Evolutionary conservation across 2,329 filamentous ascomycete genomes (phyloP).

Genomic region (Aspergillus transmontanensis): DNA sequence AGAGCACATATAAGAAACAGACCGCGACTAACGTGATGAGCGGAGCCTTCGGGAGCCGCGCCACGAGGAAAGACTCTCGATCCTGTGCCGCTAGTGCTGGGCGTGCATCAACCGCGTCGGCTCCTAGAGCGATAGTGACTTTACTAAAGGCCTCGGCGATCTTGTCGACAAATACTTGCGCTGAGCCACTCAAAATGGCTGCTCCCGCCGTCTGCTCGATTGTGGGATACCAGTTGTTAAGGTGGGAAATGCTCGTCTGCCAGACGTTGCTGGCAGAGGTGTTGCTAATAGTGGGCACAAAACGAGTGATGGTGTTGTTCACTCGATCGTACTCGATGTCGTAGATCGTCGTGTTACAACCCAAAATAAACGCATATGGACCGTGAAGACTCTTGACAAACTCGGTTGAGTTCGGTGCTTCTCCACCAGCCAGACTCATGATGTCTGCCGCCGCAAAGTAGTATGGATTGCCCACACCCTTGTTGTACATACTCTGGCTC

Average conservation of each 20-base stretch:
- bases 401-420: slow-evolving; percentile 6
- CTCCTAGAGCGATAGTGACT: background rate
- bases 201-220: slow-evolving; percentile 6
- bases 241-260: slow-evolving; percentile 5
- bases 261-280: slow-evolving; percentile 17
- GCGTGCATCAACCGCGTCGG: background rate
- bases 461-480: slow-evolving; percentile 2
- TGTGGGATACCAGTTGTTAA: background rate
- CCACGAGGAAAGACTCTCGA: background rate
- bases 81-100: background rate
- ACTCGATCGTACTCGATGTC: slow-evolving; percentile 24
- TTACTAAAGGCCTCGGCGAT: slow-evolving; percentile 4
- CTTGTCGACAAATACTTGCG: slow-evolving; percentile 9
- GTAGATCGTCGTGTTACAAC: slow-evolving; percentile 25
- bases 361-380: slow-evolving; percentile 17
- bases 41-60: background rate
- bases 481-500: background rate
- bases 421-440: background rate
- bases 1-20: background rate
- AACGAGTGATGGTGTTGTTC: slow-evolving; percentile 18
- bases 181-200: background rate
- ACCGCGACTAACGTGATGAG: slow-evolving; percentile 5
- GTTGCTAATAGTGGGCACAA: slow-evolving; percentile 14
- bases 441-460: background rate
- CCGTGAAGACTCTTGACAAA: slow-evolving; percentile 1